Conservation (phyloP, 108 stramenopile species). For the Fistulifera pelliculosa region DNA sequence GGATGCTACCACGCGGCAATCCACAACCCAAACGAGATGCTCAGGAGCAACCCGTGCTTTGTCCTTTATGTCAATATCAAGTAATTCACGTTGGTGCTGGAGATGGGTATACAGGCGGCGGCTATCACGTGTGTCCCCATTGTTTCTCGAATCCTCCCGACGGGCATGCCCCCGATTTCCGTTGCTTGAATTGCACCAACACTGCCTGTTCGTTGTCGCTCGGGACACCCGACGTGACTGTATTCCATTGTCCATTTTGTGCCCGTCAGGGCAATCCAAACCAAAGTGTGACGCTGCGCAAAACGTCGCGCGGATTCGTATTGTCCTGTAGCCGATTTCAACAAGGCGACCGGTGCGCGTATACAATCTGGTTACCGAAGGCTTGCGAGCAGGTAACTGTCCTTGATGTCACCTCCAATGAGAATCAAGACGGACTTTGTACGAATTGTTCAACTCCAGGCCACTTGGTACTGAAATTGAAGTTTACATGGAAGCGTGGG, state of each 20-base stretch:
- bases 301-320: slow-evolving; percentile 38
- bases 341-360: slow-evolving; percentile 40
- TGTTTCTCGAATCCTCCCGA: slow-evolving; percentile 65
- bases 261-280: slow-evolving; percentile 6
- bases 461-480: slow-evolving; percentile 42
- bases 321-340: slow-evolving; percentile 60
- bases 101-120: slow-evolving; percentile 57
- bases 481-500: slow-evolving; percentile 67
- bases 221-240: slow-evolving; percentile 54
- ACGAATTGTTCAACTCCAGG: slow-evolving; percentile 31
- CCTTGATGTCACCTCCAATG: slow-evolving; percentile 14
- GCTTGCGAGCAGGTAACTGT: slow-evolving; percentile 40
- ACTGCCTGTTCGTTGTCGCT: slow-evolving; percentile 56
- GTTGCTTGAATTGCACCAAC: slow-evolving; percentile 68
- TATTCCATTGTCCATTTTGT: slow-evolving; percentile 77
- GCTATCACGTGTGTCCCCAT: slow-evolving; percentile 65
- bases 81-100: slow-evolving; percentile 39
- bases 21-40: slow-evolving; percentile 37
- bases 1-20: slow-evolving; percentile 45
- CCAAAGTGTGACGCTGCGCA: slow-evolving; percentile 25
- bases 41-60: slow-evolving; percentile 41
- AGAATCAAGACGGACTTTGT: slow-evolving; percentile 34
- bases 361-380: slow-evolving; percentile 65
- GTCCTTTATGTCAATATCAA: slow-evolving; percentile 80
- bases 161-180: slow-evolving; percentile 66